These are phyloP conservation scores for Vicia villosa DNA, from an alignment of 306 rosid species.

Conservation along the genomic window DNA sequence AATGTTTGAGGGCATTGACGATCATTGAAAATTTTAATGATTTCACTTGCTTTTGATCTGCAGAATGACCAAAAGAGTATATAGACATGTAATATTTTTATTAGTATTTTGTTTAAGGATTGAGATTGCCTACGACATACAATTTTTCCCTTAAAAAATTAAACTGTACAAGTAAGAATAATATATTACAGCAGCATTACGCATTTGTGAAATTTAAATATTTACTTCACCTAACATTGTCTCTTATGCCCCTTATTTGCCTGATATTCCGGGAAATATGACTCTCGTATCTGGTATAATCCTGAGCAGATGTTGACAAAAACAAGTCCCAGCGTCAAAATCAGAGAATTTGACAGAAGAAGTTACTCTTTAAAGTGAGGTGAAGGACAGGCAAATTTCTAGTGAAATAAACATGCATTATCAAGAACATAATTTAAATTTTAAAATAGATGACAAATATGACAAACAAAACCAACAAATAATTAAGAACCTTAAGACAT, in stretches of 20 bases:
- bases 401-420: constrained; percentile 10
- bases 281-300: constrained; percentile 59
- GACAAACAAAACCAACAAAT: constrained; percentile 15
- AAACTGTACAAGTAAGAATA: constrained; percentile 1
- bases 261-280: constrained; percentile 63
- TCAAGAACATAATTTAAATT: constrained; percentile 10
- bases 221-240: constrained; percentile 69
- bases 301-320: constrained; percentile 49
- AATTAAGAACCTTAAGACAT: constrained; percentile 1
- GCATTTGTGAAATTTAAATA: constrained; percentile 27
- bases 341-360: neutral
- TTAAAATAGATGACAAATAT: constrained; percentile 2
- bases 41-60: constrained; percentile 72
- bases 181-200: constrained; percentile 28
- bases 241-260: constrained; percentile 69
- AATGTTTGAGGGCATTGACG: constrained; percentile 66
- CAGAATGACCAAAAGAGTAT: constrained; percentile 43
- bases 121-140: constrained; percentile 15
- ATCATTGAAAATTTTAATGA: constrained; percentile 58
- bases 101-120: constrained; percentile 30
- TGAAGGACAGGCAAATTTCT: constrained; percentile 21
- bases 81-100: neutral
- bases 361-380: constrained; percentile 6
- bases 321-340: constrained; percentile 30
- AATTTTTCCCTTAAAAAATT: constrained; percentile 9